Conservation (phyloP, 495 filamentous ascomycete genomes). For the Neurospora sp. region DNA sequence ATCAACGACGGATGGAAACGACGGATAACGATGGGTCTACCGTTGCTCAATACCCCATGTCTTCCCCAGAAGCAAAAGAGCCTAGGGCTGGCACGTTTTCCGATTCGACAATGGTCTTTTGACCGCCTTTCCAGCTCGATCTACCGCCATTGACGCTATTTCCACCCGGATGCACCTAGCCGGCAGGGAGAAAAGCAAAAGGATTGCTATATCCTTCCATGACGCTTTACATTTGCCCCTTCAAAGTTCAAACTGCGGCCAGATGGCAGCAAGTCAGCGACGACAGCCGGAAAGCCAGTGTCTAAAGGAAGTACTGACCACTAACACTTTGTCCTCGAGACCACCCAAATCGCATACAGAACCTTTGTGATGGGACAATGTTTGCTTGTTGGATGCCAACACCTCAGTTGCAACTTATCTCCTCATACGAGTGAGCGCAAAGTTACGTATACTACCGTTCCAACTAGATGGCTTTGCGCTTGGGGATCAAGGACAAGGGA, state of each 20-base stretch:
- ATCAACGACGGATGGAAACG: background rate
- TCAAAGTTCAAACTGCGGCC: background rate
- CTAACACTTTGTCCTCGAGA: background rate
- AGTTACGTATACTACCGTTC: background rate
- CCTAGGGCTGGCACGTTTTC: background rate
- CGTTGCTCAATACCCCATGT: background rate
- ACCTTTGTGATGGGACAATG: background rate
- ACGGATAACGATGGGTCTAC: background rate
- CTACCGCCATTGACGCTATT: background rate
- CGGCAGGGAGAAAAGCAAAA: background rate
- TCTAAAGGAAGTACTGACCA: background rate
- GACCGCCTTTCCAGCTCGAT: background rate
- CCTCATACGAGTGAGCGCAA: background rate
- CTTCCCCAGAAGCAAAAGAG: background rate
- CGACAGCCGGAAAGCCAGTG: background rate
- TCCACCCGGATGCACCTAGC: background rate
- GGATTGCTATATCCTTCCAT: background rate
- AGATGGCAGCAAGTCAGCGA: background rate
- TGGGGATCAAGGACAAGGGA: background rate
- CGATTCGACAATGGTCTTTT: background rate
- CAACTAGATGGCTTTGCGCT: background rate
- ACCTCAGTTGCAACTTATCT: background rate
- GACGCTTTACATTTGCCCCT: background rate
- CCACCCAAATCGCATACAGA: background rate
- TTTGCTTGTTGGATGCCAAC: background rate